Evolutionary conservation across 768 basidiomycete genomes (phyloP).

Genomic region (Lactarius sanguifluus): DNA sequence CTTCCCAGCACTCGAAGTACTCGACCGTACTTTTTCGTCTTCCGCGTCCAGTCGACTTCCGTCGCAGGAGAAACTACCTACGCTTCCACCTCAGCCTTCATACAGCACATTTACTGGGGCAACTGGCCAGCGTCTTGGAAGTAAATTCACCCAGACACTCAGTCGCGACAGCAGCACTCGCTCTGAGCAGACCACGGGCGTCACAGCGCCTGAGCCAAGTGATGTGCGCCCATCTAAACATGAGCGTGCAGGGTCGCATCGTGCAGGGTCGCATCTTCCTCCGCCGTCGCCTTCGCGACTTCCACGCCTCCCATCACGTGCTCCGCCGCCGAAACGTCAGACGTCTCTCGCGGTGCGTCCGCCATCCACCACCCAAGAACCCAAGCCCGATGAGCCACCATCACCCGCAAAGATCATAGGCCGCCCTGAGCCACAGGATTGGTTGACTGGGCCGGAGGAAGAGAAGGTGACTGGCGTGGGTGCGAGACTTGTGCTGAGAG

Average conservation of each 20-base stretch:
- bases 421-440: conserved; percentile 50
- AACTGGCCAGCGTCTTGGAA: conserved; percentile 7
- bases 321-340: conserved; percentile 51
- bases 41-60: conserved; percentile 30
- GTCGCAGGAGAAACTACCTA: conserved; percentile 11
- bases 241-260: conserved; percentile 20
- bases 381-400: conserved; percentile 24
- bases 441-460: conserved; percentile 72
- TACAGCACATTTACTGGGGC: conserved; percentile 4
- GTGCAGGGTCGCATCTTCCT: conserved; percentile 19
- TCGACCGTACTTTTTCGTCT: conserved; percentile 56
- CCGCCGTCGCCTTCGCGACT: conserved; percentile 29
- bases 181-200: conserved; percentile 58
- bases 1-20: conserved; percentile 85
- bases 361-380: neutral
- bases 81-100: conserved; percentile 2
- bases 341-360: conserved; percentile 38
- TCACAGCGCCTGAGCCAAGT: conserved; percentile 47
- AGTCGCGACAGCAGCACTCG: conserved; percentile 44
- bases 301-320: conserved; percentile 37
- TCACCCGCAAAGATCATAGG: conserved; percentile 33
- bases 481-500: conserved; percentile 52
- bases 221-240: conserved; percentile 6
- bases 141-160: conserved; percentile 15
- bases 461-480: conserved; percentile 31